A percentile compares a stretch with the other conserved stretches of the same genome.
phyloP scores from a whole-genome alignment of 768 basidiomycete genomes.

The Omphalotus guepiniiformis region DNA sequence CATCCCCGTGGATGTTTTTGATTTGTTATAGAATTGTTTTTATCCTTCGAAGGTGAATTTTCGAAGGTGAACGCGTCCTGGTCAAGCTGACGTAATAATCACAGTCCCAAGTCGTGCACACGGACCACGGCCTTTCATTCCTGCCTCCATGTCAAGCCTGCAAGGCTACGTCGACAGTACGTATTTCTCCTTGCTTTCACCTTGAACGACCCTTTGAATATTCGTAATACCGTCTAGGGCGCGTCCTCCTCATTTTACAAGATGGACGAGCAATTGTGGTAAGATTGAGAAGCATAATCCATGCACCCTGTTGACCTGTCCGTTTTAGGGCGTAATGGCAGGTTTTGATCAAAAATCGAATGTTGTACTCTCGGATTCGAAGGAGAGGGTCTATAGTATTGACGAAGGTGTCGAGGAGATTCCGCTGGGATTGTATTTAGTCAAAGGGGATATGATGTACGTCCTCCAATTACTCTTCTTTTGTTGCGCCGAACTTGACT shows the following conservation, averaged over 20 bases:
- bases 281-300: conserved; percentile 26
- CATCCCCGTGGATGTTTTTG: no score
- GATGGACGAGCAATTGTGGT: conserved; percentile 95
- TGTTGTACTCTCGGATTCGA: conserved; percentile 89
- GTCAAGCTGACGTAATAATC: conserved; percentile 2
- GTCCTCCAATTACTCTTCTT: conserved; percentile 26
- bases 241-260: conserved; percentile 91
- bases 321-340: conserved; percentile 73
- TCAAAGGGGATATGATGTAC: conserved; percentile 98
- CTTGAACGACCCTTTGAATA: neutral
- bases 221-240: conserved; percentile 42
- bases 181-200: conserved; percentile 19
- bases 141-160: conserved; percentile 70
- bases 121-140: neutral
- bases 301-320: neutral
- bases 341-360: conserved; percentile 97
- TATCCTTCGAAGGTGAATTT: no score
- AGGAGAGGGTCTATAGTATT: conserved; percentile 86
- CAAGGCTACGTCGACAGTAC: conserved; percentile 88
- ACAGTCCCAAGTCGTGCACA: no score
- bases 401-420: conserved; percentile 95
- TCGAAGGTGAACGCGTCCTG: no score
- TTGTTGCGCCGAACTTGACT: conserved; percentile 5
- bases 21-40: no score
- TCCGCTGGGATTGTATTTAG: conserved; percentile 90